A percentile compares a stretch with the other conserved stretches of the same genome.
phyloP scores from a whole-genome alignment of 805 yeast species.

The Candida hungchunana region DNA sequence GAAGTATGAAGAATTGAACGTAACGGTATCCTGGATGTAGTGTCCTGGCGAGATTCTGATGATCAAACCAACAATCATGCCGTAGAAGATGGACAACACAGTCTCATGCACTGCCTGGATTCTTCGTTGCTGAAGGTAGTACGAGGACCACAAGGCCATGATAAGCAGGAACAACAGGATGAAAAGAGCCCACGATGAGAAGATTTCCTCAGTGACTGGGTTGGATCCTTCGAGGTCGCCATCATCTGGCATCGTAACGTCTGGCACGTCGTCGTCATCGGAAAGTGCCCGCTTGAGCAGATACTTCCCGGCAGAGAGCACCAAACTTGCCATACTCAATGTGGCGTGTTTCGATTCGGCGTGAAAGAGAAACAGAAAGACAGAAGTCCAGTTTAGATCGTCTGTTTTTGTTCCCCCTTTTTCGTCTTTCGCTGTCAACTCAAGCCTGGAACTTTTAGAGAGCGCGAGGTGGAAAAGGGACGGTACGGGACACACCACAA shows the following conservation, averaged over 20 bases:
- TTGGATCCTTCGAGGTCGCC: slow-evolving; percentile 61
- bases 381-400: too few species aligned
- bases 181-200: slow-evolving; percentile 95
- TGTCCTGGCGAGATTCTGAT: slow-evolving; percentile 94
- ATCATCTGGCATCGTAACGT: slow-evolving; percentile 35
- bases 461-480: too few species aligned
- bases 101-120: slow-evolving; percentile 98
- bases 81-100: slow-evolving; percentile 90
- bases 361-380: too few species aligned
- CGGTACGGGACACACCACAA: too few species aligned
- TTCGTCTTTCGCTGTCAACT: too few species aligned
- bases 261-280: slow-evolving; percentile 31
- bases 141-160: slow-evolving; percentile 92
- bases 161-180: slow-evolving; percentile 76
- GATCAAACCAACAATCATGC: slow-evolving; percentile 91
- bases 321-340: too few species aligned
- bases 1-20: slow-evolving; percentile 90
- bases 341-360: too few species aligned
- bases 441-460: too few species aligned
- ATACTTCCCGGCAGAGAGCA: slow-evolving; percentile 15
- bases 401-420: too few species aligned
- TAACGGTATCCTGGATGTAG: slow-evolving; percentile 93
- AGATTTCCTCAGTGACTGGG: slow-evolving; percentile 92
- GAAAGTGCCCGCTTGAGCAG: slow-evolving; percentile 25
- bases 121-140: slow-evolving; percentile 83